Base-by-base conservation (phyloP, 2,329 filamentous ascomycete species). In the Cryphonectria radicalis region DNA sequence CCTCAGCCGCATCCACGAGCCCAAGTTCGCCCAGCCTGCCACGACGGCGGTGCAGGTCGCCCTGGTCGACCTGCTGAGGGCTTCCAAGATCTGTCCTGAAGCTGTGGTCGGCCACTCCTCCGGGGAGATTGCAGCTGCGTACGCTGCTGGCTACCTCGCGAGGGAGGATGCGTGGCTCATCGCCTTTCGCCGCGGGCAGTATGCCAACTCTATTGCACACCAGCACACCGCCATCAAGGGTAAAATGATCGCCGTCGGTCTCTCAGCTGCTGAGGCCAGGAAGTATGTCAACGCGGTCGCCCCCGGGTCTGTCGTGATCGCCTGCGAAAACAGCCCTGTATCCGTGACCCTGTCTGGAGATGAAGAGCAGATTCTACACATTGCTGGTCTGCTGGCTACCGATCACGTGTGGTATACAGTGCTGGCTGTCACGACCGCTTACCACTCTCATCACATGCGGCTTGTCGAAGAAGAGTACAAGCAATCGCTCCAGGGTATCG, bases 41-140 rank as follows among this genome's bases (percentile, higher is more conserved):
- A 73, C 70, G 13, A 73, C 72, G 2, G 72, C 70, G 10, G 14
- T 75, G 2, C 60, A 73, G 40, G 73, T 78, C 46, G 62, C 79
- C 10, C 76, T 79, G 25, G 68, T 77, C 22, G 75, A 71, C 11
- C 70, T 80, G 42, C 77, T 77, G 19, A 67, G 67, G 62, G 73
- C 73, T 17, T 64, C 70, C 25, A 50, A 46, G 8, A 63, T 73
- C 5, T 40, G 11, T 14, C 68, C 70, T 4, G 53, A 43, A 0
- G 74, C 77, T 25, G 81, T 84, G 4, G 76, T 85, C 10, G 83
- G 84, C 0, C 84, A 86, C 72, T 85, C 84, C 0, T 85, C 83
- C 0, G 84, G 84, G 2, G 84, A 86, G 68, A 82, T 85, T 43
- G 84, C 83, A 0, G 84, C 84, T 8, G 83, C 84, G 0, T 84